Percentiles rank a stretch among this genome's conserved stretches.
Evolutionary conservation across 2,329 filamentous ascomycete species (phyloP).

Genomic region (Aspergillus persii): DNA sequence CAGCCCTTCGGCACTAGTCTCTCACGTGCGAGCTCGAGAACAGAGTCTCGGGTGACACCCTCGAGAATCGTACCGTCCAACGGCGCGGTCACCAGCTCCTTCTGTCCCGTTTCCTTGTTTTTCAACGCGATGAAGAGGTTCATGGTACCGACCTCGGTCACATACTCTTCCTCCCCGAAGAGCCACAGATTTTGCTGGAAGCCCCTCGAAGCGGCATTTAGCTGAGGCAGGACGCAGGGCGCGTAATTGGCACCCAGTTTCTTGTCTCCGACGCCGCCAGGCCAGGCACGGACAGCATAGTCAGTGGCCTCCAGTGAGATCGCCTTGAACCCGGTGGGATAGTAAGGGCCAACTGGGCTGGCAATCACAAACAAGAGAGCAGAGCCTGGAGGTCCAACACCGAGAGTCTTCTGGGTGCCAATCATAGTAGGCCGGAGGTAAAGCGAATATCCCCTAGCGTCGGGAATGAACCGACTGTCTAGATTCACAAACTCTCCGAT

Average conservation of each 20-base stretch:
- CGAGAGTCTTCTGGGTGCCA: conserved; percentile 90
- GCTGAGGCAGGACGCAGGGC: conserved; percentile 96
- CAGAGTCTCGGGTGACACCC: conserved; percentile 89
- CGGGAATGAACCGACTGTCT: conserved; percentile 86
- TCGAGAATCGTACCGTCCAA: conserved; percentile 95
- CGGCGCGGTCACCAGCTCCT: conserved; percentile 91
- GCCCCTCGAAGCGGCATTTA: conserved; percentile 83
- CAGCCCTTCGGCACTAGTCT: conserved; percentile 81
- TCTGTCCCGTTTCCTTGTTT: conserved; percentile 83
- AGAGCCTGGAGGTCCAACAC: conserved; percentile 86
- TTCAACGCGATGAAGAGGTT: conserved; percentile 89
- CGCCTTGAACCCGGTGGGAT: conserved; percentile 97
- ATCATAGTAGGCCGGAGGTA: conserved; percentile 97
- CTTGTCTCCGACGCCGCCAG: conserved; percentile 94
- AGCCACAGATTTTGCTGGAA: conserved; percentile 99
- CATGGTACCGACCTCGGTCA: conserved; percentile 98
- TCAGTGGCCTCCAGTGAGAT: conserved; percentile 92
- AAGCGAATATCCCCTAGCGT: conserved; percentile 79
- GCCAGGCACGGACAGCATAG: conserved; percentile 96
- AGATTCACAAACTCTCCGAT: conserved; percentile 76
- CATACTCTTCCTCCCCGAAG: conserved; percentile 90
- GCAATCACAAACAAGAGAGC: conserved; percentile 94
- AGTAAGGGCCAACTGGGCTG: conserved; percentile 95
- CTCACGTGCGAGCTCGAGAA: conserved; percentile 82
- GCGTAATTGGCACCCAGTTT: conserved; percentile 99